Evolutionary conservation across 2,329 filamentous ascomycete genomes (phyloP).

Genomic region (Colletotrichum lupini): DNA sequence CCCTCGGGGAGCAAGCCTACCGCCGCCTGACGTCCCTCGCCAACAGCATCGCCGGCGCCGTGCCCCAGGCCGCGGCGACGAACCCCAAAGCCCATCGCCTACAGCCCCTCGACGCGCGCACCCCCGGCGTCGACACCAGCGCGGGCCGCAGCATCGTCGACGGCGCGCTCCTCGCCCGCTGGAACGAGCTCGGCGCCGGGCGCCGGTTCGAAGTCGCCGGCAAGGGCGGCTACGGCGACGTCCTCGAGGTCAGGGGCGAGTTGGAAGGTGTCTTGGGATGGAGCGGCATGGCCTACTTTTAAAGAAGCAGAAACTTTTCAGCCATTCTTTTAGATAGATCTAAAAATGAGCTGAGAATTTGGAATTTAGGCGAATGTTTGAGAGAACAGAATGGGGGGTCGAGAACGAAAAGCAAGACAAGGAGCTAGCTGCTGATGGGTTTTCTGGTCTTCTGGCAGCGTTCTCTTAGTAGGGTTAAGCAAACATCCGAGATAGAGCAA

Average conservation of each 20-base stretch:
- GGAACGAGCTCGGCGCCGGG: conserved; percentile 79
- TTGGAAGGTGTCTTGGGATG: conserved; percentile 72
- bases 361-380: neutral
- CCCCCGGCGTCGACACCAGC: conserved; percentile 66
- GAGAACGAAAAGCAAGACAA: neutral
- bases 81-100: conserved; percentile 85
- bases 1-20: conserved; percentile 83
- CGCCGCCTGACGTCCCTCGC: conserved; percentile 85
- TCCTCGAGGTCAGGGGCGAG: conserved; percentile 77
- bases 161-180: conserved; percentile 78
- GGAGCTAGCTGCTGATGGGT: neutral
- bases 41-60: conserved; percentile 79
- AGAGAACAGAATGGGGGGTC: neutral
- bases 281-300: conserved; percentile 70
- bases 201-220: conserved; percentile 78
- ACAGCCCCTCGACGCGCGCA: conserved; percentile 55
- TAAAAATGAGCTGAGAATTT: neutral
- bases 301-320: neutral
- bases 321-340: neutral
- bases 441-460: neutral
- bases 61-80: conserved; percentile 81
- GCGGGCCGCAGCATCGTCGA: conserved; percentile 79
- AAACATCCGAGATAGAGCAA: neutral
- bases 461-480: neutral
- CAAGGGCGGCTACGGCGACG: conserved; percentile 74